Evolutionary conservation across 768 basidiomycete genomes (phyloP).

Genomic region (Rhizopogon rudus): DNA sequence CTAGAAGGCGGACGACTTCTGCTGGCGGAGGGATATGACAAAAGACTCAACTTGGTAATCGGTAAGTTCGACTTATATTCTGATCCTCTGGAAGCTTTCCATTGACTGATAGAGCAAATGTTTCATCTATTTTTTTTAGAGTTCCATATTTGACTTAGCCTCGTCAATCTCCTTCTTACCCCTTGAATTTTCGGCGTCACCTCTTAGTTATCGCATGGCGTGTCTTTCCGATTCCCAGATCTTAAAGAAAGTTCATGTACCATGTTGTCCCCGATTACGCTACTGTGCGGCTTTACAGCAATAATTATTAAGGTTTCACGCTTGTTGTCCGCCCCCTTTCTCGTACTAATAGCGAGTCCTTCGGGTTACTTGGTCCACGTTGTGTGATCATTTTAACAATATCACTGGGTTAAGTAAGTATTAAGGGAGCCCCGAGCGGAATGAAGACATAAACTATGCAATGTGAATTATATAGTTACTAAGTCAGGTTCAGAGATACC

Average conservation of each 20-base stretch:
- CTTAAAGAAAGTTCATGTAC: not conserved
- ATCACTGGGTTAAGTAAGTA: conserved; percentile 1
- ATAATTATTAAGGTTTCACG: not conserved
- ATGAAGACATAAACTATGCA: conserved; percentile 1
- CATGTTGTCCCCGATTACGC: not conserved
- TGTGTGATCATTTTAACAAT: not conserved
- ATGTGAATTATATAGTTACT: not conserved
- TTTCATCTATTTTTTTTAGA: not conserved
- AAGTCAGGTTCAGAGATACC: not conserved
- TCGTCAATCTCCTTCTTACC: not conserved
- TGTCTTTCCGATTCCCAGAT: not conserved
- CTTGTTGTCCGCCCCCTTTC: not conserved
- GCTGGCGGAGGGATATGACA: conserved; percentile 27
- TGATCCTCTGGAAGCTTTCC: not conserved
- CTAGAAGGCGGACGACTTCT: conserved; percentile 26
- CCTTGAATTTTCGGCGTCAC: conserved; percentile 1
- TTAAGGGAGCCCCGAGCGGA: not conserved
- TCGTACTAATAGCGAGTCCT: not conserved
- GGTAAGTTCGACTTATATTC: not conserved
- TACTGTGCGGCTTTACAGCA: not conserved
- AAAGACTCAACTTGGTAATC: not conserved
- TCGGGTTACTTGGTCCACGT: not conserved
- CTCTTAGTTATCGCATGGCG: not conserved
- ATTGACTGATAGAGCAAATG: not conserved
- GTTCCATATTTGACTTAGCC: not conserved